phyloP scores from a whole-genome alignment of 495 filamentous ascomycete species.

The Aspergillus hancockii region DNA sequence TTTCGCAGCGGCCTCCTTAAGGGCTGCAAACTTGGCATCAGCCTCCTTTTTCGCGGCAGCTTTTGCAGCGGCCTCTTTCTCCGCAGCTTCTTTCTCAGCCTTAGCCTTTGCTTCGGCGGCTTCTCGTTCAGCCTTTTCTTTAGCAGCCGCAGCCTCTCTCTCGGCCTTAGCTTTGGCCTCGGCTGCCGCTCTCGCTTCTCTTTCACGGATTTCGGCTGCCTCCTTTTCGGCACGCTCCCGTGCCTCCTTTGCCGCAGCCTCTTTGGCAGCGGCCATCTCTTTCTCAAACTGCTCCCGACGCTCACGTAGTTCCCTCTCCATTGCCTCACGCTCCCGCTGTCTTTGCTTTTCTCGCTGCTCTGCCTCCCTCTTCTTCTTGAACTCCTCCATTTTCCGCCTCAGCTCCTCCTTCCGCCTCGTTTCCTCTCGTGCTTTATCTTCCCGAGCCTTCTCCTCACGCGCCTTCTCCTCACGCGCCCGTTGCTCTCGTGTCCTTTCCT shows the following conservation, averaged over 20 bases:
- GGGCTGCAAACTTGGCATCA: conserved; percentile 46
- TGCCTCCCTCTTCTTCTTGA: conserved; percentile 53
- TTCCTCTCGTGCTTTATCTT: conserved; percentile 62
- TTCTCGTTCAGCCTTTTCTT: conserved; percentile 26
- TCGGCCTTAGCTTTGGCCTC: conserved; percentile 27
- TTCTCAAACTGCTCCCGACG: conserved; percentile 51
- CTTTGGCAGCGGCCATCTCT: conserved; percentile 47
- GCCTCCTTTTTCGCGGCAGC: conserved; percentile 48
- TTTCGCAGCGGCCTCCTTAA: conserved; percentile 47
- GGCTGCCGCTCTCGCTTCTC: conserved; percentile 30
- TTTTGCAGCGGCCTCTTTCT: conserved; percentile 48
- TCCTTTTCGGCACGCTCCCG: conserved; percentile 44
- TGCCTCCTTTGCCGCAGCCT: conserved; percentile 46
- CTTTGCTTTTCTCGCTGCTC: conserved; percentile 47
- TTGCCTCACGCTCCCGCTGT: conserved; percentile 50
- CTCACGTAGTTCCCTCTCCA: conserved; percentile 50
- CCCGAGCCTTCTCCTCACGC: conserved; percentile 30
- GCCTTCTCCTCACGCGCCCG: conserved; percentile 19
- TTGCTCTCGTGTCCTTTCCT: conserved; percentile 14
- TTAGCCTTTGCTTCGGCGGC: conserved; percentile 30
- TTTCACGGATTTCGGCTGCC: conserved; percentile 24
- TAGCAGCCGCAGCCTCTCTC: conserved; percentile 32
- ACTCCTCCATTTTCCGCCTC: conserved; percentile 64
- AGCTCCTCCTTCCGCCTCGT: conserved; percentile 52
- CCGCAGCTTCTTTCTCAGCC: conserved; percentile 42